phyloP scores from a whole-genome alignment of 2,329 filamentous ascomycete genomes.

The Phaeophleospora eucalypticola region DNA sequence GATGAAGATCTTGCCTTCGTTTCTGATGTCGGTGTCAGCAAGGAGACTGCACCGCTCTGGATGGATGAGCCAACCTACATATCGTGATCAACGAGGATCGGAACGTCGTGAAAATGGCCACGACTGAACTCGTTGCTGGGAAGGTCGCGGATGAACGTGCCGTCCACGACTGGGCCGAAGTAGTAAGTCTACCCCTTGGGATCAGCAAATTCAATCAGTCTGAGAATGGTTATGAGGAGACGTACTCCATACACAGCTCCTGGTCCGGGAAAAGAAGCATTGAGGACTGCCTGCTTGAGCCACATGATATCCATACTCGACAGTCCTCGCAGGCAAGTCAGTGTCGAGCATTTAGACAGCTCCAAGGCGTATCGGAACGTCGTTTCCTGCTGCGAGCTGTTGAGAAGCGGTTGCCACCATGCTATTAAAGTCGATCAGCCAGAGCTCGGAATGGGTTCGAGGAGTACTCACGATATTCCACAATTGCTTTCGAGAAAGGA shows the following conservation, averaged over 20 bases:
- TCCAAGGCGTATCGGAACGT: conserved; percentile 25
- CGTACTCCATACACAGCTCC: conserved; percentile 35
- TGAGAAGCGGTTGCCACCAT: conserved; percentile 33
- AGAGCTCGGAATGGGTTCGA: background rate
- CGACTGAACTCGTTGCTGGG: conserved; percentile 32
- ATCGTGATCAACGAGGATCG: conserved; percentile 31
- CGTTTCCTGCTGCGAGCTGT: conserved; percentile 18
- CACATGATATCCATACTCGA: conserved; percentile 1
- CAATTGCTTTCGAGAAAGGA: conserved; percentile 42
- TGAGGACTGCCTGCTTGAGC: conserved; percentile 12
- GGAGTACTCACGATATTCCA: conserved; percentile 11
- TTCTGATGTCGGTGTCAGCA: background rate
- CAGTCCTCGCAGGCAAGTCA: conserved; percentile 26
- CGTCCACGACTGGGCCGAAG: conserved; percentile 41
- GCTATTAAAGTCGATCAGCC: conserved; percentile 20
- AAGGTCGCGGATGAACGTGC: conserved; percentile 36
- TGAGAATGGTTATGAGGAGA: too few relatives aligned
- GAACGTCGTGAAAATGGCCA: conserved; percentile 36
- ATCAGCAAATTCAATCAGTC: too few relatives aligned
- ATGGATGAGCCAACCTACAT: conserved; percentile 18
- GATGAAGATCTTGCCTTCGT: background rate
- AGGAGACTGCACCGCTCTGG: background rate
- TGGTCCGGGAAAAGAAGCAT: conserved; percentile 4
- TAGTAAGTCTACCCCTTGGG: too few relatives aligned
- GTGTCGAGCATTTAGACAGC: conserved; percentile 30